Evolutionary conservation across 805 yeast species (phyloP), one percentile per base, ranked within the genome.

Genomic region (Zygosaccharomyces kombuchaensis): DNA sequence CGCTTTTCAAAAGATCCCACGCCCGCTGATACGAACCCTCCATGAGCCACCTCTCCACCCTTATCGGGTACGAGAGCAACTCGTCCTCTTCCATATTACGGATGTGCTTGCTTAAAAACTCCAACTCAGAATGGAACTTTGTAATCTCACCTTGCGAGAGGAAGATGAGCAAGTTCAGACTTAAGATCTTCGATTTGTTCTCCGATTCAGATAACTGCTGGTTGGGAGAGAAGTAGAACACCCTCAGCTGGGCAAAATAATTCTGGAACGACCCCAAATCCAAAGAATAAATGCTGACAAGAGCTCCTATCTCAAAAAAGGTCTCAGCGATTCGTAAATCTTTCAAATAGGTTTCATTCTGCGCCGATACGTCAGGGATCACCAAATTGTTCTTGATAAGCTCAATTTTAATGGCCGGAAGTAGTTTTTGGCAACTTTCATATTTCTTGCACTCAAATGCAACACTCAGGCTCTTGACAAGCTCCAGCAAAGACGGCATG

Each of bases 21-120:
- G 90, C 91, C 66, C 87, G 87, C 66, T 88, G 93, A 67, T 90
- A 93, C 53, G 91, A 85, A 35, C 99, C 99, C 69, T 93, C 98
- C 84, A 91, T 88, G 54, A 93, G 77, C 84, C 95, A 87, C 54
- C 87, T 82, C 65, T 93, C 98, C 57, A 93, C 80, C 55, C 82
- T 81, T 44, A 91, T 82, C 19, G 98, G 98, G 63, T 89, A 89
- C 39, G 80, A 77, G 55, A 91, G 72, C 63, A 75, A 87, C 54
- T 75, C 72, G 63, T 87, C 96, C 29, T 74, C 72, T 55, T 87
- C 91, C 50, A 63, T 62, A 57, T 58, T 71, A n/a, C 57, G 51
- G 22, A 69, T 54, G 32, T 64, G 58, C 55, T 77, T 77, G 55
- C 75, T 78, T 54, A 89, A 74, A 47, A 72, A 73, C 65, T 91